These are phyloP conservation scores for Nannochloris sp. DNA, from an alignment of 139 green algal genomes.

Conservation along the genomic window DNA sequence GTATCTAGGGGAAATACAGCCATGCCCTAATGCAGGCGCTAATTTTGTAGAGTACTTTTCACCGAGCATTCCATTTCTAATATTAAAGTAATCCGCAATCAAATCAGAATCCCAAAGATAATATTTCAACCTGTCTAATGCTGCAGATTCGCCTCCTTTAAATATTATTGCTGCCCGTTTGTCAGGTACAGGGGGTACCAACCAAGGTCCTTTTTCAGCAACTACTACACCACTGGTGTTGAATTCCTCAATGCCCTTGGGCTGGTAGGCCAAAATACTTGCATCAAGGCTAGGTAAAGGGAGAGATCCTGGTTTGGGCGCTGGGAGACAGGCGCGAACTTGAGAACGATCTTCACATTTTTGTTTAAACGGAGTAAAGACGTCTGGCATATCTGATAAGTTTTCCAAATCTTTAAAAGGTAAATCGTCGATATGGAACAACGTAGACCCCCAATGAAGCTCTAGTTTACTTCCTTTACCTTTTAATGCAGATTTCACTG, in stretches of 20 bases:
- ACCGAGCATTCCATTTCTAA: constrained; percentile 87
- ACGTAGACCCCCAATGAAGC: constrained; percentile 60
- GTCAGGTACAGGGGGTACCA: background rate
- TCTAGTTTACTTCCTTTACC: constrained; percentile 32
- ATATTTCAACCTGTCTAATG: constrained; percentile 80
- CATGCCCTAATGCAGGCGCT: constrained; percentile 80
- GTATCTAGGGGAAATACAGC: constrained; percentile 81
- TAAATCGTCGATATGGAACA: constrained; percentile 92
- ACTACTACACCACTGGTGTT: background rate
- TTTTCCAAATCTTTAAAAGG: constrained; percentile 52
- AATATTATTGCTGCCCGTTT: constrained; percentile 55
- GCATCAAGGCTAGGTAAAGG: constrained; percentile 35
- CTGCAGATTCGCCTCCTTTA: constrained; percentile 82
- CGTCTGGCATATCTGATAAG: constrained; percentile 57
- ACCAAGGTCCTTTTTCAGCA: background rate
- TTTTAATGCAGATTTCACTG: constrained; percentile 12
- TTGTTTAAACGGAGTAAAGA: constrained; percentile 90
- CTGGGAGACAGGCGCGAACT: constrained; percentile 42
- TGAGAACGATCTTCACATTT: constrained; percentile 44
- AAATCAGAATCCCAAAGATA: constrained; percentile 88
- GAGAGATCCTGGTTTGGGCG: constrained; percentile 41
- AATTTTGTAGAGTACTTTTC: constrained; percentile 93
- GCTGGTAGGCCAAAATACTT: background rate
- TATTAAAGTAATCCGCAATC: constrained; percentile 72
- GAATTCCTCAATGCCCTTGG: background rate